Base-by-base conservation (phyloP, 768 basidiomycete genomes). In the Crucibulum laeve region DNA sequence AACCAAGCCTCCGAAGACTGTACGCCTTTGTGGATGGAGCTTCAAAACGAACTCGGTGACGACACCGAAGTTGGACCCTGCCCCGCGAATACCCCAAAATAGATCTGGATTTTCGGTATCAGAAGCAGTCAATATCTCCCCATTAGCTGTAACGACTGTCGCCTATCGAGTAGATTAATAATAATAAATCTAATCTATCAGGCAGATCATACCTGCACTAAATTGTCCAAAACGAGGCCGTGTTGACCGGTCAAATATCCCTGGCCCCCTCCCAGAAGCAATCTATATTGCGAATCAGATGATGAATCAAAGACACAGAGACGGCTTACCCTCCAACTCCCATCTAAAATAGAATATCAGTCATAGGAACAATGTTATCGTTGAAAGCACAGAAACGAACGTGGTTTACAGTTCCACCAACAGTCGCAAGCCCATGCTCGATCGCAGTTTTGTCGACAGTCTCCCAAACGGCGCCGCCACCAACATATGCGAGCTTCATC, bases 221-320 rank as follows among this genome's bases (percentile, higher is more conserved):
- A 54, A 32, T 71, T 73, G 43, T 73, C 72, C 36, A 71, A 52
- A 4, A 53, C 62, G 6, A 72, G 49, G 6, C 71, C 72, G 51
- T 59, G 47, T 52, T 55, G 32, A 55, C 63, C 57, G 15, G 56
- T 63, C 8, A 75, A 61, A 58, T 58, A 72, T 5, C 74, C 74
- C 38, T 62, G 70, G 3, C 73, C 74, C 13, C 74, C 73, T 24
- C 74, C 74, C 14, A 75, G 56, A 17, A 59, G 57, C 3, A 74
- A 61, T 3, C 71, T 70, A 44, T 4, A 11, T 11, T 15, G 23
- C 30, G 3, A 37, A 23, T 3, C 21, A 33, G 6, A 42, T 42
- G 10, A 15, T 23, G 30, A 32, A 4, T 19, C 24, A 15, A 10
- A 22, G 15, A 19, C 22, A 3, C 24, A 17, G 32, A 18, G n/a